Conservation (phyloP, 306 rosid genomes). For the Malus sylvestris region DNA sequence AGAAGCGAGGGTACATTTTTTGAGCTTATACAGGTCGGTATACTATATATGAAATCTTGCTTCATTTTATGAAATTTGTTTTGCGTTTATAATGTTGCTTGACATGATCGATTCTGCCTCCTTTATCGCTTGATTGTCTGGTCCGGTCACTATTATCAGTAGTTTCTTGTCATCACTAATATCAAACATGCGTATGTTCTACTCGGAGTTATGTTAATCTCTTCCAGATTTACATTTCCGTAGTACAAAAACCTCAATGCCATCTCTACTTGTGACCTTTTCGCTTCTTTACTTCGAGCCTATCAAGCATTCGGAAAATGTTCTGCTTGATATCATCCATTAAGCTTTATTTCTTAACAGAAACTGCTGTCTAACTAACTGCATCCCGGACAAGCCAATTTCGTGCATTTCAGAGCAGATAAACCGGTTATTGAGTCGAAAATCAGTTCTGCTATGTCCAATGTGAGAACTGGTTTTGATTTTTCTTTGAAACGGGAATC, state of each 20-base stretch:
- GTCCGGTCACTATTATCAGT: neutral
- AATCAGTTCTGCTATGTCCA: neutral
- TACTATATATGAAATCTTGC: conserved; percentile 28
- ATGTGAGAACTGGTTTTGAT: neutral
- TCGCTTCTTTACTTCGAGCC: neutral
- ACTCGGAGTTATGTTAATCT: neutral
- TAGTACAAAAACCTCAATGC: neutral
- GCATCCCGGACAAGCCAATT: neutral
- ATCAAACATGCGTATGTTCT: neutral
- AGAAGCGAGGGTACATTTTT: conserved; percentile 26
- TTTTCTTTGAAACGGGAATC: neutral
- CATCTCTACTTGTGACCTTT: neutral
- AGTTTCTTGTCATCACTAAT: neutral
- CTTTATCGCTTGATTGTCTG: neutral
- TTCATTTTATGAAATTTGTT: conserved; percentile 8
- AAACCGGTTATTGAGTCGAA: neutral
- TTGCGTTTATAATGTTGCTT: conserved; percentile 15
- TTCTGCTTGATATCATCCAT: neutral
- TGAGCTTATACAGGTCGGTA: conserved; percentile 39
- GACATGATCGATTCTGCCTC: neutral
- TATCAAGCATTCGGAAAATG: neutral
- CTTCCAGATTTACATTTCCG: neutral
- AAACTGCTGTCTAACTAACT: neutral
- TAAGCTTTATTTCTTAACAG: neutral
- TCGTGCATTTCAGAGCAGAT: neutral